Evolutionary conservation across 805 yeast species (phyloP), one percentile per base, ranked within the genome.

Genomic region (Candida dajiaensis): DNA sequence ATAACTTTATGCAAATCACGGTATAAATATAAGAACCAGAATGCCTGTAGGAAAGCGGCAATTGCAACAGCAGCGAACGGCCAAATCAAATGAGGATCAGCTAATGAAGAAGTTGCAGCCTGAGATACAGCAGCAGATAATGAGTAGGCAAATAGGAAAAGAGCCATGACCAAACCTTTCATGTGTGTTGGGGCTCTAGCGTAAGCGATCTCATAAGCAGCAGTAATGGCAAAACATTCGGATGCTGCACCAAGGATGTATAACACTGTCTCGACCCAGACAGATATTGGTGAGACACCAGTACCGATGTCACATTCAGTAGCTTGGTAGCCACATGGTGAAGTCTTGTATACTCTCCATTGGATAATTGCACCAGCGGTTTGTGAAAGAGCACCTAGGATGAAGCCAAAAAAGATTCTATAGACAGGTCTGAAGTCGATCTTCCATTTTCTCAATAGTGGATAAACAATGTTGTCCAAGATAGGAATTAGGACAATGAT

Each of bases 131-230:
- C 88, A 19, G 90, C 74, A 46, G 92, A 89, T 42, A 83, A 56
- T 10, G 95, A 92, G 53, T 72, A 80, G 36, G 85, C 83, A 44
- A 85, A 67, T 57, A 85, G 71, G 69, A 81, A 85, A 41, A 70
- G 48, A 9, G 82, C 71, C 73, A 70, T 68, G 43, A 66, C 64
- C 35, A 69, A 63, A 13, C 70, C 63, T 45, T 66, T 70, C 70
- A 67, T 67, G 26, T 75, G 68, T 12, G 72, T 73, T 22, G 94
- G 94, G 6, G 92, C 90, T 68, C 85, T 82, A 26, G 89, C 81
- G 67, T 83, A 85, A 18, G 95, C 94, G 57, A 83, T 83, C 67
- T 85, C 92, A 55, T 83, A 75, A 55, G 90, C 92, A 15, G 92
- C 83, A 55, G 84, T 77, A 39, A 85, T 81, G 20, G 89, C 89